Evolutionary conservation across 352 stramenopile species (phyloP), one percentile per base, ranked within the genome.

Genomic region (Globisporangium cylindrosporum): DNA sequence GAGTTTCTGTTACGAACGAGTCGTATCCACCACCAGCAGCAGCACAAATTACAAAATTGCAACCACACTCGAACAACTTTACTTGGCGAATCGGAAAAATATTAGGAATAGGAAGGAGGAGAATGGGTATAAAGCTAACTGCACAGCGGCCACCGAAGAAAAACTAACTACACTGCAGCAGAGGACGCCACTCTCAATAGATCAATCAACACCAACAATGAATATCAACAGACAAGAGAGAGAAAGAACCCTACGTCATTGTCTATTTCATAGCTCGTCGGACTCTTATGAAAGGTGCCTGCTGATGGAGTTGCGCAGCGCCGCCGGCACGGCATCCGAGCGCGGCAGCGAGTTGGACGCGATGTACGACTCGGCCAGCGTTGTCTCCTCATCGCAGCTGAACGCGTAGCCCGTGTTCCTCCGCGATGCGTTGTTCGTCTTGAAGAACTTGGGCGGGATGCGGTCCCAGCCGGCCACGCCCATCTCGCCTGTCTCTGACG

Each of bases 341-440:
- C 79, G 75, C n/a, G 79, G 79, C 59, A 90, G 66, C 69, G 82
- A 90, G 69, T 90, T 93, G 15, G 86, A 93, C 20, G 86, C 86
- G 56, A 94, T 94, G 73, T 92, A 92, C 68, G 83, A 92, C 74
- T 94, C 87, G 55, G 82, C 87, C 18, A 92, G 62, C 51, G 87
- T 93, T 54, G 87, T 94, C 66, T 91, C 83, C 59, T 94, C 85
- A 67, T 94, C 87, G 69, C 84, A 93, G 66, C 85, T 93, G 71
- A 94, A 94, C 32, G 87, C 87, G 60, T 79, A 94, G 53, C 87
- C 87, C 9, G 85, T 93, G 69, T 88, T 90, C 32, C 81, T 76
- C 9, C 79, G 73, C 41, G 64, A 58, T n/a, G 71, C 68, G 18
- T 71, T 69, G 2, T 68, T 83, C 25, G 54, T 24, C 29, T 76